Base-by-base conservation (phyloP, 2,329 filamentous ascomycete species). In the Paramyrothecium sp. region DNA sequence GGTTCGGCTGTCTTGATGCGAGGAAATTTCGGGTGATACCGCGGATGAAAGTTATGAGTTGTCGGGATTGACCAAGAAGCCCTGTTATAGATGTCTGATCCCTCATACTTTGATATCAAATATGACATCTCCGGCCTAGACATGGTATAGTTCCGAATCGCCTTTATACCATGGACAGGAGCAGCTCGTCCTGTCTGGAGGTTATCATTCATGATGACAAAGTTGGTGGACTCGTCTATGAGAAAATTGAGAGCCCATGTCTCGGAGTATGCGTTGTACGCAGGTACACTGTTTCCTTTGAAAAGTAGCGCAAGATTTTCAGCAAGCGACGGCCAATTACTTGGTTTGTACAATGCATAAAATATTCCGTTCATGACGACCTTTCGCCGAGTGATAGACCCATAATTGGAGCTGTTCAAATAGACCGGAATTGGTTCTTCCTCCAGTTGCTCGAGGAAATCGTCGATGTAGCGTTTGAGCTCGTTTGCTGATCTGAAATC, bases 351-450 rank as follows among this genome's bases (percentile, higher is more conserved):
- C 10, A 81, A 61, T 5, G 69, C 64, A 0, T 66, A 66, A 46
- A 79, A 79, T 2, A 80, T 63, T 8, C 76, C 1, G 68, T 62
- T 33, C 68, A 65, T 63, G 71, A 71, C 3, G 77, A 60, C 1
- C 68, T 67, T 51, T 69, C 65, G 54, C 72, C 70, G 54, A 75
- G 72, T 3, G 81, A 54, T 1, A 71, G 49, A 58, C 0, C 76
- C 77, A 26, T 77, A 75, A 3, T 71, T 62, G 1, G 70, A 71
- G 38, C 66, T 70, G 63, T 80, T 76, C 54, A 81, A 57, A 53
- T 80, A 79, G 13, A 78, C 73, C 2, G 65, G 64, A 22, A 79
- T 58, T 0, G 79, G 78, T 7, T 78, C 67, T 3, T 71, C 62
- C 23, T 67, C 65, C 3, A 82, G 64, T 2, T 66, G 59, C 0